Conservation (phyloP, 1,284 basidiomycete species). For the Cryptococcus wingfieldii region DNA sequence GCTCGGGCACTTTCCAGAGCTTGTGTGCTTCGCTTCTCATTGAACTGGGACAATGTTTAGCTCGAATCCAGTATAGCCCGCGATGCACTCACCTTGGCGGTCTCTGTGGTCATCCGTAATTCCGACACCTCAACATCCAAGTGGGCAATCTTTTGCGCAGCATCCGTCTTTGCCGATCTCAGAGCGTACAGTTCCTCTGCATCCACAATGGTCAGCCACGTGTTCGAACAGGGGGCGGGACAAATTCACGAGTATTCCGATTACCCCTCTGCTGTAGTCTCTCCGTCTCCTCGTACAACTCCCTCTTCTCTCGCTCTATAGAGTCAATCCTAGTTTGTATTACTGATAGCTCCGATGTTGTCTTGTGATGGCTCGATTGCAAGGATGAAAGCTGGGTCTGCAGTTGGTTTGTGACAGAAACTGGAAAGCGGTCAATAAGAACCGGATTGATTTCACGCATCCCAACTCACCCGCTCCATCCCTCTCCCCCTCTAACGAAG, state of each 20-base stretch:
- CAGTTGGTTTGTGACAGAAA: conserved; percentile 36
- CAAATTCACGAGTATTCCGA: conserved; percentile 29
- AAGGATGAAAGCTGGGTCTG: conserved; percentile 37
- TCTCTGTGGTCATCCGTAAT: conserved; percentile 63
- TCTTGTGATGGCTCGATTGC: conserved; percentile 32
- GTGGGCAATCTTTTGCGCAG: conserved; percentile 67
- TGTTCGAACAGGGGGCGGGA: neutral
- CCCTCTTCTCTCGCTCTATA: conserved; percentile 42
- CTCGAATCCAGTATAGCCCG: neutral
- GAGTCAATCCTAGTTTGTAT: conserved; percentile 36
- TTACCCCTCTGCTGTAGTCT: conserved; percentile 32
- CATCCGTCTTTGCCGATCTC: conserved; percentile 35
- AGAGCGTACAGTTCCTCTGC: conserved; percentile 42
- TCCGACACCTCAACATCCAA: conserved; percentile 78
- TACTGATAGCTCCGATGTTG: conserved; percentile 33
- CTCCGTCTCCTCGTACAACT: conserved; percentile 40
- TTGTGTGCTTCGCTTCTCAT: conserved; percentile 35
- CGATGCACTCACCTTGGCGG: conserved; percentile 33
- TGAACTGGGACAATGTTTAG: conserved; percentile 30
- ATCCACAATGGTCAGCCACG: neutral
- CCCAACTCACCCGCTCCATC: conserved; percentile 32
- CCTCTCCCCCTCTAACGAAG: conserved; percentile 22
- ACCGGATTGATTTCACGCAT: neutral
- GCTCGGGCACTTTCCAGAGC: conserved; percentile 34
- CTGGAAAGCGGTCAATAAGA: conserved; percentile 8